These are phyloP conservation scores for Solanum commersonii DNA, from an alignment of 257 asterid species.

Conservation along the genomic window DNA sequence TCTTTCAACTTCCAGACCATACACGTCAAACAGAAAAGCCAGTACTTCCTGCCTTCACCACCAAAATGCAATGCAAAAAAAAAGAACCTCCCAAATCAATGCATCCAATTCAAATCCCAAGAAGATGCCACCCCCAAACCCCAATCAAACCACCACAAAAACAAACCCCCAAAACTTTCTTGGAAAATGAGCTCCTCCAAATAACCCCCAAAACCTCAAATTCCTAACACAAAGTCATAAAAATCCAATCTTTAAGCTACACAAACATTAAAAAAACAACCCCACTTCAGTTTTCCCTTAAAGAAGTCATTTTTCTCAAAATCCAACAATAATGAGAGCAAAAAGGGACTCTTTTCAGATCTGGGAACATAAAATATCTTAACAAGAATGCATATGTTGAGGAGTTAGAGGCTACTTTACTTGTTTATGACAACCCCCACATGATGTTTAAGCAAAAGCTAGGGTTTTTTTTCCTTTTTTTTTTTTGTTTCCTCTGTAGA, in stretches of 20 bases:
- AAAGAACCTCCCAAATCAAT: not conserved
- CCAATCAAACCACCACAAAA: not conserved
- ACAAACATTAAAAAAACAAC: not conserved
- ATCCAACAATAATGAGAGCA: slow-evolving; percentile 6
- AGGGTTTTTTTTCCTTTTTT: slow-evolving; percentile 3
- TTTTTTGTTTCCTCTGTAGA: not conserved
- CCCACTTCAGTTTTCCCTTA: not conserved
- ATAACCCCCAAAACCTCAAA: not conserved
- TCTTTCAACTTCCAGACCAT: not conserved
- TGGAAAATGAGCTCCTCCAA: slow-evolving; percentile 1
- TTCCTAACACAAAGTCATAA: not conserved
- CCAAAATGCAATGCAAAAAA: not conserved
- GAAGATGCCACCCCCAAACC: not conserved
- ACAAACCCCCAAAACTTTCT: not conserved
- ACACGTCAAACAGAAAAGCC: not conserved
- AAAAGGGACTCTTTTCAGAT: not conserved
- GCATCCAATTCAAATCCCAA: not conserved
- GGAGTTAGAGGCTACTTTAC: not conserved
- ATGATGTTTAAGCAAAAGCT: not conserved
- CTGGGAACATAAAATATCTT: not conserved
- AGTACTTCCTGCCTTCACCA: not conserved
- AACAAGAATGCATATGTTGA: not conserved
- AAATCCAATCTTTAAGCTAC: not conserved
- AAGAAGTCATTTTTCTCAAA: not conserved
- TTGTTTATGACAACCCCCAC: slow-evolving; percentile 1